phyloP scores from a whole-genome alignment of 2,329 filamentous ascomycete species.

The Trichoderma atroviride region DNA sequence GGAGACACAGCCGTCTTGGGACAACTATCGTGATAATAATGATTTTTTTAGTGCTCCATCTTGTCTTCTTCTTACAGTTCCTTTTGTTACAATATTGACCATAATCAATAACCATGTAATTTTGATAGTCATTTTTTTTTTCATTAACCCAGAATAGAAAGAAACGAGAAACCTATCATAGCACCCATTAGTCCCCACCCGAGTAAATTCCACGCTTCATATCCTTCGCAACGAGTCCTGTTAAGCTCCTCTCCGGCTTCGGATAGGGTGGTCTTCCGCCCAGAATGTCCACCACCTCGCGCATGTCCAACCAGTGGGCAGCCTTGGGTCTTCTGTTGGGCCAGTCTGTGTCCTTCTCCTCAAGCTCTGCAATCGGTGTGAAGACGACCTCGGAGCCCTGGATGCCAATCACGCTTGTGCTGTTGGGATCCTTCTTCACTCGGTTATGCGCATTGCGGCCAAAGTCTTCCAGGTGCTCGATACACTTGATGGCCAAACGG shows the following conservation, averaged over 20 bases:
- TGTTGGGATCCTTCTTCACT: slow-evolving; percentile 73
- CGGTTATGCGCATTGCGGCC: slow-evolving; percentile 65
- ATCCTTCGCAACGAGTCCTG: slow-evolving; percentile 61
- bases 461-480: slow-evolving; percentile 85
- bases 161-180: not conserved
- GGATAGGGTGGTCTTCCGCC: slow-evolving; percentile 67
- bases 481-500: slow-evolving; percentile 88
- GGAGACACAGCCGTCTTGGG: not conserved
- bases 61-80: not conserved
- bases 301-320: slow-evolving; percentile 83
- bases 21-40: not conserved
- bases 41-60: not conserved
- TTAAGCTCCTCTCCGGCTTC: slow-evolving; percentile 52
- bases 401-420: slow-evolving; percentile 85
- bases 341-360: slow-evolving; percentile 90
- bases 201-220: slow-evolving; percentile 55
- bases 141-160: not conserved
- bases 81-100: not conserved
- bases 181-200: slow-evolving; percentile 1
- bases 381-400: slow-evolving; percentile 90
- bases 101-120: not conserved
- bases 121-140: not conserved
- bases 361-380: slow-evolving; percentile 76
- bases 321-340: slow-evolving; percentile 79
- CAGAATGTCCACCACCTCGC: slow-evolving; percentile 80